Conservation (phyloP, 345 rosid genomes). For the Orychophragmus violaceus region DNA sequence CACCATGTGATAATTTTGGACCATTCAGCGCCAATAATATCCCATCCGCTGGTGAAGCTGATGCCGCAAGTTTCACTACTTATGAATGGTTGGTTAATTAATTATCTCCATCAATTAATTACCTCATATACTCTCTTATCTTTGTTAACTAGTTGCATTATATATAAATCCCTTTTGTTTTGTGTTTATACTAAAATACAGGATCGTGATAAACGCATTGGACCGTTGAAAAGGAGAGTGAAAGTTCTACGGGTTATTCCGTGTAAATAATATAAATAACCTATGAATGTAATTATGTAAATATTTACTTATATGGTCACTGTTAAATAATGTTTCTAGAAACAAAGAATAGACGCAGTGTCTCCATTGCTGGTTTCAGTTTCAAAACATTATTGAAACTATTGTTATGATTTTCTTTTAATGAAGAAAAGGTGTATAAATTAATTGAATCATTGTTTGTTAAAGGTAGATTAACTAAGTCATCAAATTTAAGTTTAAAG, state of each 20-base stretch:
- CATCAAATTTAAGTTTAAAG: too few species aligned
- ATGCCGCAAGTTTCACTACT: slow-evolving; percentile 48
- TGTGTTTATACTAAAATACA: slow-evolving; percentile 23
- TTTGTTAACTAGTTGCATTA: not conserved
- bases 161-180: not conserved
- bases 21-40: slow-evolving; percentile 25
- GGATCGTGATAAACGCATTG: slow-evolving; percentile 70
- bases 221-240: slow-evolving; percentile 48
- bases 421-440: too few species aligned
- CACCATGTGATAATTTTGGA: slow-evolving; percentile 38
- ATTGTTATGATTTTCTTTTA: too few species aligned
- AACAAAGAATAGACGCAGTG: not conserved
- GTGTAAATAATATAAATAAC: slow-evolving; percentile 20
- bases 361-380: not conserved
- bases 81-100: slow-evolving; percentile 51
- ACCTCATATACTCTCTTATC: not conserved
- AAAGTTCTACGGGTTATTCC: not conserved
- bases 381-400: not conserved
- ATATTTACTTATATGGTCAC: slow-evolving; percentile 24
- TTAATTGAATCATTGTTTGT: too few species aligned
- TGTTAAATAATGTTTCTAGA: slow-evolving; percentile 13
- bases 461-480: too few species aligned
- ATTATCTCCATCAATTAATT: not conserved
- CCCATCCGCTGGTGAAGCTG: slow-evolving; percentile 40
- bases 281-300: slow-evolving; percentile 22